A percentile compares a stretch with the other conserved stretches of the same genome.
Conservation (phyloP, 257 asterid genomes). For the Ehretia macrophylla region DNA sequence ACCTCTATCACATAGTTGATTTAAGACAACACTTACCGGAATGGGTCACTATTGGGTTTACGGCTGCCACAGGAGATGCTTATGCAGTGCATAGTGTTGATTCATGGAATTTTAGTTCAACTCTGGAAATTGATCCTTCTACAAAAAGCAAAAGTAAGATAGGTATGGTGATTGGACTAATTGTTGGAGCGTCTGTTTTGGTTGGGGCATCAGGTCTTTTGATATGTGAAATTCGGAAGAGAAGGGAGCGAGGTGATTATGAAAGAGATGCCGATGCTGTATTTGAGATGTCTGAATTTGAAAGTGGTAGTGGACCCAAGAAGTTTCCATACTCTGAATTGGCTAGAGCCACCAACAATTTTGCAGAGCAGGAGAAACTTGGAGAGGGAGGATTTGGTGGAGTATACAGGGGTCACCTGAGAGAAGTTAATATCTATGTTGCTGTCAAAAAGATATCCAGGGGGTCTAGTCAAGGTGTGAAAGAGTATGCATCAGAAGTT, state of each 20-base stretch:
- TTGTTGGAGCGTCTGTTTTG: slow-evolving; percentile 9
- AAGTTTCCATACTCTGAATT: slow-evolving; percentile 23
- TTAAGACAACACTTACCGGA: slow-evolving; percentile 32
- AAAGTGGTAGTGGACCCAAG: slow-evolving; percentile 26
- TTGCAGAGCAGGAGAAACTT: slow-evolving; percentile 18
- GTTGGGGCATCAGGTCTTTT: background rate
- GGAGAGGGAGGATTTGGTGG: slow-evolving; percentile 47
- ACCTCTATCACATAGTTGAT: slow-evolving; percentile 15
- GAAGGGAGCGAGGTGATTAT: background rate
- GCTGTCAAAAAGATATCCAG: slow-evolving; percentile 43
- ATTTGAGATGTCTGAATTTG: slow-evolving; percentile 22
- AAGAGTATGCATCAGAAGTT: no score
- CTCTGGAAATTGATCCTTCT: background rate
- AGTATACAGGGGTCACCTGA: slow-evolving; percentile 31
- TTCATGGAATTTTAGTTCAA: no score
- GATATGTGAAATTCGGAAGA: background rate
- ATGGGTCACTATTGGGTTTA: slow-evolving; percentile 29
- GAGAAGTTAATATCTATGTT: slow-evolving; percentile 6
- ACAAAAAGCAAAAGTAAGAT: slow-evolving; percentile 1
- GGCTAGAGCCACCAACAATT: slow-evolving; percentile 29
- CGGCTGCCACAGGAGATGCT: slow-evolving; percentile 24
- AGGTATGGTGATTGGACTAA: slow-evolving; percentile 20
- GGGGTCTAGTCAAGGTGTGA: no score
- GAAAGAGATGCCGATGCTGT: background rate
- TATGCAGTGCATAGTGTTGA: slow-evolving; percentile 14